Base-by-base conservation (phyloP, 495 filamentous ascomycete genomes). In the Pseudomonodictys pantanalensis region DNA sequence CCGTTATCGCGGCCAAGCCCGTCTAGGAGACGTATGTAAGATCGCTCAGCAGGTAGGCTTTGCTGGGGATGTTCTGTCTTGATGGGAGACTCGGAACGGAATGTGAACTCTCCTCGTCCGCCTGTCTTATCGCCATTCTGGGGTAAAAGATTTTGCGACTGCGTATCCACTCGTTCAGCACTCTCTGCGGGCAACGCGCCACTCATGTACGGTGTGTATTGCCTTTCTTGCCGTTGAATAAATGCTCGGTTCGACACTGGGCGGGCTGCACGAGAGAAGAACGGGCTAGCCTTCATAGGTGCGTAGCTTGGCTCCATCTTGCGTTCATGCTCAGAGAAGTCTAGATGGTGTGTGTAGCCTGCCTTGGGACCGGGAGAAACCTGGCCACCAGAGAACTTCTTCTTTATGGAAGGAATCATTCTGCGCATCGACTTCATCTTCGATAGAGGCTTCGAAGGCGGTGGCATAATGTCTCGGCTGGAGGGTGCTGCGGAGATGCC, bases 381-480 rank as follows among this genome's bases (percentile, higher is more conserved):
- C 1, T 39, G 30, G 10, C 23, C 8, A 18, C 39, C 43, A 6
- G 52, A 25, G 12, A 33, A 10, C 33, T 46, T 56, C 33, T 59
- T 65, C n/a, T 49, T 48, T n/a, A 61, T 42, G 22, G 24, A 22
- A n/a, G 25, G 53, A 5, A 49, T 12, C 8, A 58, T 8, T 24
- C 59, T 55, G 28, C 38, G 50, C 22, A 57, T 28, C 28, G 38
- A 52, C 15, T 48, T 54, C 25, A 47, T 46, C 23, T 41, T 33
- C 1, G 60, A 60, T 15, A 50, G 15, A 2, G 48, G 55, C 24
- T 49, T 58, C 23, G 23, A 2, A 12, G 69, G 71, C 20, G 69
- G 71, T 18, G 71, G 71, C 69, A 72, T 73, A 2, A 70, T 28
- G 15, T 71, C 68, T 24, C 63, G 52, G 43, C 68, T 42, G 18